Conservation (phyloP, 2,329 filamentous ascomycete species). For the Penicillium glabrum region DNA sequence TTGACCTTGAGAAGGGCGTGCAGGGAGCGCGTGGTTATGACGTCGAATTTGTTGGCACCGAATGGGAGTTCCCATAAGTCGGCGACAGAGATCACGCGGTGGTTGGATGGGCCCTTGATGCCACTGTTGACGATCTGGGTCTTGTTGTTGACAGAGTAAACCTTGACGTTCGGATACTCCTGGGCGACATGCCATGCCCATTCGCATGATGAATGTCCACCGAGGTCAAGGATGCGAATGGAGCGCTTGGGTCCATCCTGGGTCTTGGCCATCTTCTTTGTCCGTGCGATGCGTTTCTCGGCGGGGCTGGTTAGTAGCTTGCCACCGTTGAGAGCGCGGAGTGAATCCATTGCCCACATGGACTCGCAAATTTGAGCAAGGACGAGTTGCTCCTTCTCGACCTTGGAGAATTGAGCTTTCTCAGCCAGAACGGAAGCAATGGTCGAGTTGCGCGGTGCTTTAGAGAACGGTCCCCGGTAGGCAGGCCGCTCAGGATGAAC, state of each 20-base stretch:
- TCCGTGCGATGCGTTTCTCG: constrained; percentile 30
- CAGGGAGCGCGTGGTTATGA: constrained; percentile 84
- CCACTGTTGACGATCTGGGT: constrained; percentile 71
- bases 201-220: constrained; percentile 79
- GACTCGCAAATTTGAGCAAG: constrained; percentile 65
- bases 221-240: constrained; percentile 77
- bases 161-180: constrained; percentile 78
- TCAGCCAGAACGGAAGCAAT: constrained; percentile 60
- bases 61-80: constrained; percentile 82
- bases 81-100: constrained; percentile 76
- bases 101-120: constrained; percentile 81
- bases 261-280: constrained; percentile 25
- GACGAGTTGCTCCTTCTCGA: constrained; percentile 78
- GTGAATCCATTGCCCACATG: constrained; percentile 63
- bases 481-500: constrained; percentile 69
- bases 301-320: constrained; percentile 59
- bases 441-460: constrained; percentile 69
- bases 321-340: constrained; percentile 61
- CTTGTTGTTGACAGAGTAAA: constrained; percentile 84
- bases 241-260: constrained; percentile 39
- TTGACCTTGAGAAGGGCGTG: constrained; percentile 75
- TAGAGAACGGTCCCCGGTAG: constrained; percentile 68
- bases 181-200: constrained; percentile 95
- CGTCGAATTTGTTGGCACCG: constrained; percentile 80
- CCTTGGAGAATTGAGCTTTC: constrained; percentile 37